These are phyloP conservation scores for Dactylella cylindrospora DNA, from an alignment of 2,329 filamentous ascomycete species.

Conservation along the genomic window DNA sequence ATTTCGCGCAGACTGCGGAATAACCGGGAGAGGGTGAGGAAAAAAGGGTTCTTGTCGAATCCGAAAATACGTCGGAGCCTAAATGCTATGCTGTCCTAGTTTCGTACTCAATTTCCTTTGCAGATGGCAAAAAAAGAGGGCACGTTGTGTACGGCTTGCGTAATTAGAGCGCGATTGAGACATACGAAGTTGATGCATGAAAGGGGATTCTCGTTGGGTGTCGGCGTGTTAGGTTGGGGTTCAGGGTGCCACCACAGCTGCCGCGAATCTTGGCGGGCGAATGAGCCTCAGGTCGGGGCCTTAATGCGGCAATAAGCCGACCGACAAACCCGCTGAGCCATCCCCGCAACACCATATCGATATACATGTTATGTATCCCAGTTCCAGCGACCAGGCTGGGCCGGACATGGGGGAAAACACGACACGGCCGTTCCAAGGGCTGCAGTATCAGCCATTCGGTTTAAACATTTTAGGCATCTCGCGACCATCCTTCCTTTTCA, in stretches of 20 bases:
- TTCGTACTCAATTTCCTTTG: too few relatives aligned
- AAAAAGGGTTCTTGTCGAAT: too few relatives aligned
- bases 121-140: slow-evolving; percentile 18
- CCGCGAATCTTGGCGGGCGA: too few relatives aligned
- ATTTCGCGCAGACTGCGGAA: too few relatives aligned
- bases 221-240: background rate
- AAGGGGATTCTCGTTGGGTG: slow-evolving; percentile 25
- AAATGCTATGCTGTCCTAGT: too few relatives aligned
- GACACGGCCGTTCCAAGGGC: too few relatives aligned
- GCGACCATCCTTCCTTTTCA: slow-evolving; percentile 3
- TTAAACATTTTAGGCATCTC: slow-evolving; percentile 38
- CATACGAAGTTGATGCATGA: slow-evolving; percentile 35
- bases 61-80: too few relatives aligned
- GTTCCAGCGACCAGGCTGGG: too few relatives aligned
- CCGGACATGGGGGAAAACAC: too few relatives aligned
- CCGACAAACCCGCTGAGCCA: slow-evolving; percentile 11
- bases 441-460: background rate
- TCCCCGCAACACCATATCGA: slow-evolving; percentile 29
- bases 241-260: background rate
- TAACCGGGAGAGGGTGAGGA: too few relatives aligned
- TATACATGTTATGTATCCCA: too few relatives aligned
- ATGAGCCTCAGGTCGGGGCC: slow-evolving; percentile 25
- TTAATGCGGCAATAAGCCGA: slow-evolving; percentile 12
- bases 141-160: slow-evolving; percentile 23
- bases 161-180: slow-evolving; percentile 36